Evolutionary conservation across 1,284 basidiomycete genomes (phyloP).

Genomic region (Inonotus obliquus): DNA sequence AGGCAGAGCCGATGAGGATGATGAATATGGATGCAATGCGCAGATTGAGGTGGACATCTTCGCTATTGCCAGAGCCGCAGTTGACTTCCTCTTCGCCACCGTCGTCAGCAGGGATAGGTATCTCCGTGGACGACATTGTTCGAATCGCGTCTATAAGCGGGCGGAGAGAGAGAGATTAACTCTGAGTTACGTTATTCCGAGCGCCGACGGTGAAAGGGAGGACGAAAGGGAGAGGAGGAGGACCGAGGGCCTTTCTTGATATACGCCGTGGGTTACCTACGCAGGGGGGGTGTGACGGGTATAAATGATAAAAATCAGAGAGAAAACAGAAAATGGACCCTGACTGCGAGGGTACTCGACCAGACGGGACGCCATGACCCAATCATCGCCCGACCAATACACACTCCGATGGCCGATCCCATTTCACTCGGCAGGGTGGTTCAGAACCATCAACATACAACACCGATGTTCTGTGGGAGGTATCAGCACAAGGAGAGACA

Average conservation of each 20-base stretch:
- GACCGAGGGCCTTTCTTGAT: neutral
- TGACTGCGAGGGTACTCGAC: neutral
- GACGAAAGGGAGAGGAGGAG: neutral
- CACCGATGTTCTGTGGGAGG: neutral
- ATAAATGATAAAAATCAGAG: neutral
- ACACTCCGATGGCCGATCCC: too few relatives aligned
- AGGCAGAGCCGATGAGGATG: slow-evolving; percentile 65
- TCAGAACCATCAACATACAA: neutral
- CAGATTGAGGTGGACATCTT: slow-evolving; percentile 38
- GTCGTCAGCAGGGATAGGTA: neutral
- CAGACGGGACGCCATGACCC: too few relatives aligned
- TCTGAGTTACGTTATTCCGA: neutral
- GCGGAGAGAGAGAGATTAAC: neutral
- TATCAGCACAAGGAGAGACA: neutral
- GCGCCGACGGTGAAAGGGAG: neutral
- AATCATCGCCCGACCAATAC: neutral
- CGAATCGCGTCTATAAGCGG: neutral
- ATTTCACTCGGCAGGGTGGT: too few relatives aligned
- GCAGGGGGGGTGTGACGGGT: too few relatives aligned
- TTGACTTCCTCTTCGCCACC: slow-evolving; percentile 19
- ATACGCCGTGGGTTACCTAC: neutral
- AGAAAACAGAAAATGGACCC: neutral
- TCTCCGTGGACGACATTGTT: slow-evolving; percentile 8
- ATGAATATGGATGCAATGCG: slow-evolving; percentile 88
- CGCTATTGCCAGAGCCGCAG: slow-evolving; percentile 34